Conservation (phyloP, 805 yeast genomes). For the Saturnispora saitoi region DNA sequence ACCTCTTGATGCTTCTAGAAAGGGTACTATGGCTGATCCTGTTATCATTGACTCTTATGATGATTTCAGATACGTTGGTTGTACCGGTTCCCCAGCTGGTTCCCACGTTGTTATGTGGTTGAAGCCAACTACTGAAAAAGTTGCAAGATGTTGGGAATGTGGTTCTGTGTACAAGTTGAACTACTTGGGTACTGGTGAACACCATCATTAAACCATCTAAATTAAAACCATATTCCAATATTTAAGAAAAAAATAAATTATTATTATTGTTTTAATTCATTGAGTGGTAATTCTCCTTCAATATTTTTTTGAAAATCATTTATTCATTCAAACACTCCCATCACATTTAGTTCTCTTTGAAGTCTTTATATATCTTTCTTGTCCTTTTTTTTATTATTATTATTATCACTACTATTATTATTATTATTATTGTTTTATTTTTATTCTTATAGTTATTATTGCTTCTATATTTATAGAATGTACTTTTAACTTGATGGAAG, state of each 20-base stretch:
- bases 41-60: slow-evolving; percentile 83
- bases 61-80: slow-evolving; percentile 91
- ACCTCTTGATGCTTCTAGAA: slow-evolving; percentile 81
- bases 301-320: not conserved
- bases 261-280: slow-evolving; percentile 2
- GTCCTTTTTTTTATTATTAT: slow-evolving; percentile 1
- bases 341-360: slow-evolving; percentile 4
- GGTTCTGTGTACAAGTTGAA: slow-evolving; percentile 90
- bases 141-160: slow-evolving; percentile 97
- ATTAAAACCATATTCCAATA: not conserved
- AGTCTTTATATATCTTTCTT: slow-evolving; percentile 5
- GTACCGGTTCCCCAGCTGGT: slow-evolving; percentile 93
- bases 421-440: not conserved
- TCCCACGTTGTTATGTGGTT: slow-evolving; percentile 90
- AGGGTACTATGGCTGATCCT: slow-evolving; percentile 87
- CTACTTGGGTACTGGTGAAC: slow-evolving; percentile 71
- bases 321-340: not conserved
- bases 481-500: too few species aligned
- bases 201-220: slow-evolving; percentile 37
- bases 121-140: slow-evolving; percentile 72
- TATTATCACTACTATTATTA: not conserved
- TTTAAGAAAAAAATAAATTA: too few species aligned
- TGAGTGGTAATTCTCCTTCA: not conserved
- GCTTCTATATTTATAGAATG: too few species aligned
- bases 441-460: not conserved